These are phyloP conservation scores for Zelopaecilomyces penicillatus DNA, from an alignment of 2,329 filamentous ascomycete species.

Conservation along the genomic window DNA sequence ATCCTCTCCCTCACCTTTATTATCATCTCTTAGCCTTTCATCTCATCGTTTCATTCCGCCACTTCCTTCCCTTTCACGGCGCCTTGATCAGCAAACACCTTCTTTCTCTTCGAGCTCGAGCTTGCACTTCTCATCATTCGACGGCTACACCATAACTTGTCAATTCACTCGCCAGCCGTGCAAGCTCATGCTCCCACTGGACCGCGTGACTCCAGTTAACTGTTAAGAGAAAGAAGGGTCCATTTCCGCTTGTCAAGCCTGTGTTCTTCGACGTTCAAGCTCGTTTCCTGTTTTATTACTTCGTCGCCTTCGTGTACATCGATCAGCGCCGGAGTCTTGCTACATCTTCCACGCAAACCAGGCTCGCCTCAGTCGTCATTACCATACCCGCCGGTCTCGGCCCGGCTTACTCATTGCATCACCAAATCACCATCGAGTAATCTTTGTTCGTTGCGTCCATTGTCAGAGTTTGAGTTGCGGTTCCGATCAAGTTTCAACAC, in stretches of 20 bases:
- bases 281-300: neutral
- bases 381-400: conserved; percentile 10
- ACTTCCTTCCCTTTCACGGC: conserved; percentile 18
- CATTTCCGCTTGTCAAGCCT: conserved; percentile 5
- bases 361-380: conserved; percentile 1
- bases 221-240: conserved; percentile 26
- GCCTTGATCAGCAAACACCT: conserved; percentile 22
- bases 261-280: neutral
- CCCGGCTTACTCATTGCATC: conserved; percentile 1
- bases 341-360: neutral
- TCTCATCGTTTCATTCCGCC: conserved; percentile 23
- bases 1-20: conserved; percentile 24
- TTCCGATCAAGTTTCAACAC: neutral
- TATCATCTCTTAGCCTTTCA: conserved; percentile 19
- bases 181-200: conserved; percentile 10
- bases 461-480: neutral
- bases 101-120: conserved; percentile 29
- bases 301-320: neutral
- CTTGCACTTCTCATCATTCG: conserved; percentile 15
- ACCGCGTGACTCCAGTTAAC: conserved; percentile 14
- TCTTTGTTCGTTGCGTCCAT: neutral
- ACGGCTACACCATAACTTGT: conserved; percentile 11
- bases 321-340: neutral
- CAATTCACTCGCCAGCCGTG: conserved; percentile 14
- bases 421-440: neutral